A percentile compares a stretch with the other conserved stretches of the same genome.
Evolutionary conservation across 108 stramenopile species (phyloP).

Genomic region (Fragilaria crotonensis): DNA sequence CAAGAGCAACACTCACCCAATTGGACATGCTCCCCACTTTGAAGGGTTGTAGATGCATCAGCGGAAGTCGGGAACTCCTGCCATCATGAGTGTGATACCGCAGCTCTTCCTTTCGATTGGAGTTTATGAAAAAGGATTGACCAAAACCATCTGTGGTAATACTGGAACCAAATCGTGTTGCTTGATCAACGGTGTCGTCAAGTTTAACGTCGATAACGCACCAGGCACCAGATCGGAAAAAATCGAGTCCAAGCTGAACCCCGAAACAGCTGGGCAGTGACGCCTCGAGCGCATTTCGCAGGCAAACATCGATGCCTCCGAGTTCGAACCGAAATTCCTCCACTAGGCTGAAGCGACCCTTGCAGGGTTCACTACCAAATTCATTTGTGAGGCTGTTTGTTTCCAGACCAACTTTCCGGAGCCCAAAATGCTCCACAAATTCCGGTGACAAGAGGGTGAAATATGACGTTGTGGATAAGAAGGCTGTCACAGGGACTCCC

Average conservation of each 20-base stretch:
- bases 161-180: background rate
- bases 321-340: background rate
- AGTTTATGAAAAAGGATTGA: background rate
- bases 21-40: background rate
- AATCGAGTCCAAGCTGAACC: constrained; percentile 7
- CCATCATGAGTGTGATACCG: constrained; percentile 6
- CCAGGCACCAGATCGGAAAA: constrained; percentile 8
- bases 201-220: background rate
- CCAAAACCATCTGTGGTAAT: background rate
- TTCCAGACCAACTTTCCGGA: background rate
- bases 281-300: background rate
- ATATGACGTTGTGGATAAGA: background rate
- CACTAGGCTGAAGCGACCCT: background rate
- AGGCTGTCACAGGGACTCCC: constrained; percentile 5
- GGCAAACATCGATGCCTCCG: constrained; percentile 2
- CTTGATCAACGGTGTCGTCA: constrained; percentile 1
- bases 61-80: background rate
- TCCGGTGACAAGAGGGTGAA: constrained; percentile 4
- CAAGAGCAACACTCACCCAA: background rate
- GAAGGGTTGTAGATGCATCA: constrained; percentile 1
- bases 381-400: background rate
- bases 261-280: background rate
- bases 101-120: constrained; percentile 4
- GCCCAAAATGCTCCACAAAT: constrained; percentile 4
- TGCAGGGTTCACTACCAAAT: background rate